Percentiles rank a stretch among this genome's conserved stretches.
Evolutionary conservation across 2,329 filamentous ascomycete species (phyloP).

Genomic region (Pseudophaeomoniella oleicola): DNA sequence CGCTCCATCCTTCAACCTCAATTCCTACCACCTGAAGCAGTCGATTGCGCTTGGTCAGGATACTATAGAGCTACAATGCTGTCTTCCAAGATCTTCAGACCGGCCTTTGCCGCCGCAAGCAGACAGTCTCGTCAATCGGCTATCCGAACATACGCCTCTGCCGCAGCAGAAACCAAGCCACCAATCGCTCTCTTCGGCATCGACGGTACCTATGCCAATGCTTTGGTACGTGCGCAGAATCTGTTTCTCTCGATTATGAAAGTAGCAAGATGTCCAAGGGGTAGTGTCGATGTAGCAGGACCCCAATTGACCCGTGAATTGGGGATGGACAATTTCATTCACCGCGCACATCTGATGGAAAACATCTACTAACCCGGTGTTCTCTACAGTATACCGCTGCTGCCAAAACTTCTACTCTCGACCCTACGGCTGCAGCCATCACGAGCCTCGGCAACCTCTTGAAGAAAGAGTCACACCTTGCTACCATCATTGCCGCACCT

Average conservation of each 20-base stretch:
- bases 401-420: slow-evolving; percentile 72
- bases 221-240: slow-evolving; percentile 68
- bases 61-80: slow-evolving; percentile 8
- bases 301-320: too few species aligned
- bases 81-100: slow-evolving; percentile 13
- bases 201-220: slow-evolving; percentile 95
- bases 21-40: background rate
- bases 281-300: background rate
- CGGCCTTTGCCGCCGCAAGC: slow-evolving; percentile 39
- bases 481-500: slow-evolving; percentile 59
- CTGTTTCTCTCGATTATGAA: background rate
- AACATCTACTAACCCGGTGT: background rate
- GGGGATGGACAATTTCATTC: too few species aligned
- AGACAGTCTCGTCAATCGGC: slow-evolving; percentile 45
- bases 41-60: background rate
- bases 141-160: slow-evolving; percentile 62
- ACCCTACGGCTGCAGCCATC: slow-evolving; percentile 71
- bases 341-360: too few species aligned
- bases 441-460: slow-evolving; percentile 55
- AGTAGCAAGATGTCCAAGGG: background rate
- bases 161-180: slow-evolving; percentile 57
- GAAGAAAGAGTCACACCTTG: slow-evolving; percentile 72
- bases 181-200: slow-evolving; percentile 87
- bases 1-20: background rate
- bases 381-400: slow-evolving; percentile 88